Base-by-base conservation (phyloP, 768 basidiomycete species). In the Naganishia kalamii region DNA sequence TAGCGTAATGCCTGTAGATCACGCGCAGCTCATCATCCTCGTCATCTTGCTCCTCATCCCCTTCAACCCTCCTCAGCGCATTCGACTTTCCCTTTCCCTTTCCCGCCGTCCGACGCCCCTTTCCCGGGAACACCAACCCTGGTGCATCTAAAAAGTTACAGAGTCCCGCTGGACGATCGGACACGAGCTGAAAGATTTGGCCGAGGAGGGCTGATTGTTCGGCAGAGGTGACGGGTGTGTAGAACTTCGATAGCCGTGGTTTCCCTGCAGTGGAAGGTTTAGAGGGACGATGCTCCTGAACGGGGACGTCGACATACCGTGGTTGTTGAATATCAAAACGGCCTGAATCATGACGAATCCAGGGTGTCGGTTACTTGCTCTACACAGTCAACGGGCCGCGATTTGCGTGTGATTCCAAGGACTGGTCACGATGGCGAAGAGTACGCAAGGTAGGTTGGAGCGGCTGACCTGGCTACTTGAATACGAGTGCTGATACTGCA, bases 1-100 rank as follows among this genome's bases (percentile, higher is more conserved):
- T 98, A 3, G 94, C 94, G 76, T 97, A 98, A 78, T 86, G 91
- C 59, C 94, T 82, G 78, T 98, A 98, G 33, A 98, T 91, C 44
- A 98, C 89, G 65, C 89, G 82, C 82, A 89, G 71, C 43, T 80
- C 80, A 60, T 81, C 76, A 15, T 76, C 76, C 17, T 64, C 62
- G 11, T 63, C 67, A 63, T 59, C 52, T 30, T 54, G 68, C 54
- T 59, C 60, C 41, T 64, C 51, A 47, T 62, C 47, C 23, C 63
- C 65, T 27, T 35, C 29, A 19, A 27, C 17, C n/a, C 54, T 33
- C 1, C 54, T 33, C 23, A 57, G 37, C 1, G 35, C 37, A 52
- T 63, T 66, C 51, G 61, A 63, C 68, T 66, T 70, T 68, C 49
- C 69, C 54, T 46, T 60, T 41, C 54, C 65, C 86, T 74, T 84